These are phyloP conservation scores for Amniculicola lignicola DNA, from an alignment of 495 filamentous ascomycete genomes.

Conservation along the genomic window DNA sequence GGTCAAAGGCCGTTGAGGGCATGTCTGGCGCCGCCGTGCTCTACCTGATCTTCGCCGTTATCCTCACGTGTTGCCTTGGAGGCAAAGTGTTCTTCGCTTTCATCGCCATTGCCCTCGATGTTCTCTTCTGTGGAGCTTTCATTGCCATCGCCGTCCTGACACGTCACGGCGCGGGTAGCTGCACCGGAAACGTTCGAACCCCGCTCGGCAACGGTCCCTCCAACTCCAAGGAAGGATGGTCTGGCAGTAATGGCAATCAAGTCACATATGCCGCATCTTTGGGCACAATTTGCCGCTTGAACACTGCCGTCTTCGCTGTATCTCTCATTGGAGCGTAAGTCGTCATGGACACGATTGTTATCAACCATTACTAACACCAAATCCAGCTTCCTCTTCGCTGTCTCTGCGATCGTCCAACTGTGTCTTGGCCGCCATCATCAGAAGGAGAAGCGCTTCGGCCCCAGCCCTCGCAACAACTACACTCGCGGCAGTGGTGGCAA, in stretches of 20 bases:
- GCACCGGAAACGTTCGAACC: slow-evolving; percentile 62
- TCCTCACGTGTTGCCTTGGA: slow-evolving; percentile 75
- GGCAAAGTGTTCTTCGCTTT: slow-evolving; percentile 64
- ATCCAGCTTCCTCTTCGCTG: slow-evolving; percentile 35
- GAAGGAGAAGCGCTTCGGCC: slow-evolving; percentile 76
- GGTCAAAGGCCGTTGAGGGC: slow-evolving; percentile 74
- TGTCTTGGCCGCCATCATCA: slow-evolving; percentile 59
- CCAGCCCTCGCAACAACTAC: slow-evolving; percentile 73
- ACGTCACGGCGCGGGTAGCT: slow-evolving; percentile 59
- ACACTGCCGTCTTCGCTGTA: slow-evolving; percentile 73
- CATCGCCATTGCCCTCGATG: slow-evolving; percentile 64
- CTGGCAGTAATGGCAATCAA: slow-evolving; percentile 42
- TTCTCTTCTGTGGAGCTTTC: slow-evolving; percentile 56
- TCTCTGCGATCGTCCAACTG: slow-evolving; percentile 34
- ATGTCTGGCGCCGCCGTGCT: slow-evolving; percentile 69
- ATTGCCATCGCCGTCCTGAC: slow-evolving; percentile 62
- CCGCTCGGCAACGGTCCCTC: slow-evolving; percentile 59
- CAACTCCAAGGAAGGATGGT: slow-evolving; percentile 27
- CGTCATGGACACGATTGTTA: not conserved
- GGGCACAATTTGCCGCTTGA: slow-evolving; percentile 61
- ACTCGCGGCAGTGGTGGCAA: slow-evolving; percentile 59
- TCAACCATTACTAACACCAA: slow-evolving; percentile 10
- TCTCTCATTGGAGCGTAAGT: slow-evolving; percentile 75
- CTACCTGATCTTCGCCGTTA: slow-evolving; percentile 65
- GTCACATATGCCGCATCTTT: slow-evolving; percentile 47